These are phyloP conservation scores for Leccinum fuscescens DNA, from an alignment of 1,284 basidiomycete species.

Conservation along the genomic window DNA sequence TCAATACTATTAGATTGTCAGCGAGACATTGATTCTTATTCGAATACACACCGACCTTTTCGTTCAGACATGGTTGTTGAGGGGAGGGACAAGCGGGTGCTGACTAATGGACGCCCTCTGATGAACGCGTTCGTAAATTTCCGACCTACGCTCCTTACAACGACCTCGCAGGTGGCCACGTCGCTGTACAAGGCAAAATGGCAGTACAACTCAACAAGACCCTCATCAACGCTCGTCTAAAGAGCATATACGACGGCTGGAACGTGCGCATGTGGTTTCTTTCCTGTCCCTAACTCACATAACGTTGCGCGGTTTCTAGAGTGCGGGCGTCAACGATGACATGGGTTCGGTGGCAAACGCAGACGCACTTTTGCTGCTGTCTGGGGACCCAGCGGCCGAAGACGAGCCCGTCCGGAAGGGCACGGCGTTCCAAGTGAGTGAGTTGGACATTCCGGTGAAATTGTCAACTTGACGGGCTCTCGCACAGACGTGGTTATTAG, in stretches of 20 bases:
- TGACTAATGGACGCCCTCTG: conserved; percentile 10
- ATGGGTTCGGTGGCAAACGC: conserved; percentile 63
- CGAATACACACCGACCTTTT: background rate
- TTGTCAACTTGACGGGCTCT: conserved; percentile 20
- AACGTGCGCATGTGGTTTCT: conserved; percentile 49
- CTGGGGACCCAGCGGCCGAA: conserved; percentile 83
- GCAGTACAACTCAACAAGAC: conserved; percentile 56
- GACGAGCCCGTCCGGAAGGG: conserved; percentile 84
- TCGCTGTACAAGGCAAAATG: conserved; percentile 24
- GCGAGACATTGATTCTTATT: background rate
- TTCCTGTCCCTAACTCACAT: conserved; percentile 10
- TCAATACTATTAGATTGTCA: conserved; percentile 59
- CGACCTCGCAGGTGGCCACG: conserved; percentile 8
- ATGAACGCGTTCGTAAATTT: conserved; percentile 33
- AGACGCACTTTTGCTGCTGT: conserved; percentile 73
- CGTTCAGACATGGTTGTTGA: conserved; percentile 17
- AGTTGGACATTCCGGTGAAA: background rate
- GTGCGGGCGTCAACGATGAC: conserved; percentile 66
- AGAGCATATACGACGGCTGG: conserved; percentile 72
- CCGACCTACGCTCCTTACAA: conserved; percentile 22
- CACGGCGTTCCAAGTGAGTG: conserved; percentile 82
- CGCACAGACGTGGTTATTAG: conserved; percentile 86
- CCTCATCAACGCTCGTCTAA: conserved; percentile 66
- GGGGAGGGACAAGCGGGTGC: conserved; percentile 10
- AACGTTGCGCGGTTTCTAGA: conserved; percentile 35